Conservation (phyloP, 768 basidiomycete species). For the Tricholoma hemisulphureum region DNA sequence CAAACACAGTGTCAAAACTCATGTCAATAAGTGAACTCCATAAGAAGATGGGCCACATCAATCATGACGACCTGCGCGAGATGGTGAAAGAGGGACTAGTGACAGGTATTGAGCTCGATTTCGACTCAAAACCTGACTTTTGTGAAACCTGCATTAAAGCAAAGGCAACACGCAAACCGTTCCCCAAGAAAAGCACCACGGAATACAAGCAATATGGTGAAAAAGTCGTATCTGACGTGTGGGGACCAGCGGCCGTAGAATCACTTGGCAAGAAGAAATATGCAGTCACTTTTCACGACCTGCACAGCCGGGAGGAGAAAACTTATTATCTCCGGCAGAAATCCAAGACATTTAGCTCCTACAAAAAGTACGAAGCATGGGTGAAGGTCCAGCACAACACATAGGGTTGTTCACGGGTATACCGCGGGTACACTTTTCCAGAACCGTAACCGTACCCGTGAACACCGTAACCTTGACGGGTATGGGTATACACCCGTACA, state of each 20-base stretch:
- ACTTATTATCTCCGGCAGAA: neutral
- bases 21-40: conserved; percentile 33
- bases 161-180: conserved; percentile 10
- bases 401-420: too few species aligned
- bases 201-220: neutral
- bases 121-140: conserved; percentile 18
- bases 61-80: conserved; percentile 21
- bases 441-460: too few species aligned
- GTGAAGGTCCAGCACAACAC: neutral
- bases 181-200: neutral
- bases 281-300: neutral
- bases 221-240: neutral
- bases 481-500: too few species aligned
- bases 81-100: conserved; percentile 30
- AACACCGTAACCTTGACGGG: too few species aligned
- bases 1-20: conserved; percentile 7
- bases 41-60: conserved; percentile 33
- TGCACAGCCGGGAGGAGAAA: conserved; percentile 6
- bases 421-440: too few species aligned
- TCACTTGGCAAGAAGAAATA: neutral
- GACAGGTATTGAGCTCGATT: conserved; percentile 28
- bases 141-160: conserved; percentile 24
- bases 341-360: neutral
- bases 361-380: neutral
- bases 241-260: neutral